Evolutionary conservation across 2,329 filamentous ascomycete genomes (phyloP).

Genomic region (Cladophialophora psammophila): DNA sequence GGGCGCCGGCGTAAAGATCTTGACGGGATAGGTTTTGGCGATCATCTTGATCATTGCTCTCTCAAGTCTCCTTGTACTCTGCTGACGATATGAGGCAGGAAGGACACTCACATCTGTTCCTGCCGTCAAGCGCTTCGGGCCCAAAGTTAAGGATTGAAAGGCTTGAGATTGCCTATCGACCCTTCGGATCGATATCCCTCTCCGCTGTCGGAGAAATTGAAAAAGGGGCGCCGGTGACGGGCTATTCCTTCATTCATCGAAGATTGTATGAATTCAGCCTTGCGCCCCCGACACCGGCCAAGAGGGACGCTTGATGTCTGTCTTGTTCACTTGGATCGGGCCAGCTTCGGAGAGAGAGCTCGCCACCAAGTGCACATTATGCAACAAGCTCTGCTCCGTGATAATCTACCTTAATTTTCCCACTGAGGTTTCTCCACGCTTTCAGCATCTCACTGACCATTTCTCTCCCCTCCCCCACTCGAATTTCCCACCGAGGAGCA

Average conservation of each 20-base stretch:
- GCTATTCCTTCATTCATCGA: neutral
- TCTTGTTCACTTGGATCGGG: neutral
- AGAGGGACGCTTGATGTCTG: neutral
- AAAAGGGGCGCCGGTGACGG: neutral
- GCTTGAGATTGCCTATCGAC: neutral
- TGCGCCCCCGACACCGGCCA: neutral
- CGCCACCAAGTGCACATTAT: neutral
- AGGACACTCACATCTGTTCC: neutral
- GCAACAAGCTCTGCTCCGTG: too few species aligned
- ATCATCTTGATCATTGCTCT: neutral
- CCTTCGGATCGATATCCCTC: neutral
- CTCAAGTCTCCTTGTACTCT: neutral
- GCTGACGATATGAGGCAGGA: neutral
- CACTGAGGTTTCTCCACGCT: neutral
- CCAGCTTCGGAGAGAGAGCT: neutral
- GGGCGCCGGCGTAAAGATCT: slow-evolving; percentile 15
- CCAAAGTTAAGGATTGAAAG: neutral
- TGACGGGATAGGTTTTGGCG: slow-evolving; percentile 10
- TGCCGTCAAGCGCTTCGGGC: neutral
- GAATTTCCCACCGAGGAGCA: neutral
- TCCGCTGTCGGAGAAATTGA: neutral
- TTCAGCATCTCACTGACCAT: neutral
- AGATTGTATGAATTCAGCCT: neutral
- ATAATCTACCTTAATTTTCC: too few species aligned
- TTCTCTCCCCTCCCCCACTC: neutral